Conservation (phyloP, 305 asterid species). For the Fraxinus ornus region DNA sequence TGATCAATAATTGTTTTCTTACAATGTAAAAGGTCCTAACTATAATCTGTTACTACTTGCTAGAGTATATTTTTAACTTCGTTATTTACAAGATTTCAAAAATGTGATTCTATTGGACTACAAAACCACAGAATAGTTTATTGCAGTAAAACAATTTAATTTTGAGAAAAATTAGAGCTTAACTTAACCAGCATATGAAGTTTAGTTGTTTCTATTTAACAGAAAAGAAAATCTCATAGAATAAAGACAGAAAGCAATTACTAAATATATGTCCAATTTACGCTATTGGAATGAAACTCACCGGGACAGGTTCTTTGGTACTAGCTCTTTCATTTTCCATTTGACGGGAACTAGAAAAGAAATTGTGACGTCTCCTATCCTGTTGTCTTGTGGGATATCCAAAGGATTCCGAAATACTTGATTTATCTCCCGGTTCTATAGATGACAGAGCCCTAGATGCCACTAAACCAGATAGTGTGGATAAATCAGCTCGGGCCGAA, state of each 20-base stretch:
- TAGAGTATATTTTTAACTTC: not conserved
- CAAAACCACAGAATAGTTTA: not conserved
- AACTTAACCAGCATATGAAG: not conserved
- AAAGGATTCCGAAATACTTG: slow-evolving; percentile 29
- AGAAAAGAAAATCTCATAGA: not conserved
- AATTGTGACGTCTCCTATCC: slow-evolving; percentile 36
- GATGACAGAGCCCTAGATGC: slow-evolving; percentile 51
- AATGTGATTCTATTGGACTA: not conserved
- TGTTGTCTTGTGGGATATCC: slow-evolving; percentile 45
- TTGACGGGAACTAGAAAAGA: slow-evolving; percentile 37
- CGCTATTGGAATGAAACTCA: slow-evolving; percentile 33
- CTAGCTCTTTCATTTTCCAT: slow-evolving; percentile 41
- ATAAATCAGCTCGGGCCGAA: slow-evolving; percentile 35
- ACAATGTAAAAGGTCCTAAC: not conserved
- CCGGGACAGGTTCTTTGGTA: slow-evolving; percentile 42
- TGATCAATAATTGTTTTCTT: not conserved
- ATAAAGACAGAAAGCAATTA: not conserved
- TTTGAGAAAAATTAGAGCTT: not conserved
- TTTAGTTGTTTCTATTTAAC: not conserved
- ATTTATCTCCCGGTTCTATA: slow-evolving; percentile 38
- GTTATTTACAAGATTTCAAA: not conserved
- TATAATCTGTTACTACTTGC: not conserved
- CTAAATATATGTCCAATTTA: not conserved
- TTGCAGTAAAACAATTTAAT: not conserved
- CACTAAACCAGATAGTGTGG: slow-evolving; percentile 45